Percentiles rank a stretch among this genome's conserved stretches.
Evolutionary conservation across 805 yeast genomes (phyloP).

Genomic region (Wickerhamiella kurtzmanii): DNA sequence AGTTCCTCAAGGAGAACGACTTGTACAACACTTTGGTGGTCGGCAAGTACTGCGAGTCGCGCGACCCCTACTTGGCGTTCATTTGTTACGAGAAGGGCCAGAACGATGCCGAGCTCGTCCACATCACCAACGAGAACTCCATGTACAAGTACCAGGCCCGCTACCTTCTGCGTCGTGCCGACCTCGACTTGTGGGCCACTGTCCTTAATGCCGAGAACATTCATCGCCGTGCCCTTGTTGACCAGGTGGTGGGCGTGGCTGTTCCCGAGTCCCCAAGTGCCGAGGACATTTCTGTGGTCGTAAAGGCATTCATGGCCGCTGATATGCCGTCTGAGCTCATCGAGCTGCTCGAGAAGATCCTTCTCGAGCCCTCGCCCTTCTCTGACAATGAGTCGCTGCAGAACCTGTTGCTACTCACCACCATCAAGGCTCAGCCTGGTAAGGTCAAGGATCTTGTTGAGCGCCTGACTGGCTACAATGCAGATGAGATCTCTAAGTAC

Average conservation of each 20-base stretch:
- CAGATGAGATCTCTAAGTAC: conserved; percentile 83
- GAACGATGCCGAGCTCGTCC: conserved; percentile 77
- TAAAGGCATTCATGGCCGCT: conserved; percentile 93
- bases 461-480: conserved; percentile 79
- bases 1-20: conserved; percentile 82
- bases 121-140: conserved; percentile 88
- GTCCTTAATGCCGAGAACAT: conserved; percentile 65
- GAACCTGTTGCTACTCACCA: conserved; percentile 83
- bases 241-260: conserved; percentile 90
- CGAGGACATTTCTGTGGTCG: conserved; percentile 84
- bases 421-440: conserved; percentile 85
- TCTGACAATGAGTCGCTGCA: conserved; percentile 90
- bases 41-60: conserved; percentile 96
- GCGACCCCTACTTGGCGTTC: conserved; percentile 96
- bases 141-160: conserved; percentile 99
- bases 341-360: conserved; percentile 89
- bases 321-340: conserved; percentile 86
- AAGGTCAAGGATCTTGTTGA: conserved; percentile 76
- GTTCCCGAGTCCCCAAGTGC: conserved; percentile 93
- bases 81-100: conserved; percentile 94
- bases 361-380: conserved; percentile 94
- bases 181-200: conserved; percentile 62
- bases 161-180: conserved; percentile 80
- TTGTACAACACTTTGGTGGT: conserved; percentile 86
- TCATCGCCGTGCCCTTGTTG: conserved; percentile 84